A percentile compares a stretch with the other conserved stretches of the same genome.
Evolutionary conservation across 371 early-diverging fungal genomes (phyloP).

Genomic region (Nematocida sp.): DNA sequence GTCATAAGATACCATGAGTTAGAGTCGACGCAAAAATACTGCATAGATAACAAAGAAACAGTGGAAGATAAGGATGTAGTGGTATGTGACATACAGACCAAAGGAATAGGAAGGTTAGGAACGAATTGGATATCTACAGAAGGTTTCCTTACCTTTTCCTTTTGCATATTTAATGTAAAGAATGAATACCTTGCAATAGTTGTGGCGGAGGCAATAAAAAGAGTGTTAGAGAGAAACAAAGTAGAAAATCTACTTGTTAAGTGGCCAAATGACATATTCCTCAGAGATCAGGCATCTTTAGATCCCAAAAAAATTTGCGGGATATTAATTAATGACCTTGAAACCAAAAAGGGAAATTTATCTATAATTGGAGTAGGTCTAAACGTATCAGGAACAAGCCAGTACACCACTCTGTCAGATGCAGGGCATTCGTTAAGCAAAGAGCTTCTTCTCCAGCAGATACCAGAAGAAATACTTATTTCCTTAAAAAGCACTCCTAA

Average conservation of each 20-base stretch:
- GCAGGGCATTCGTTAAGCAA: not conserved
- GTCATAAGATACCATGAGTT: not conserved
- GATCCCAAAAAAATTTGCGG: slow-evolving; percentile 18
- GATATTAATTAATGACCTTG: slow-evolving; percentile 17
- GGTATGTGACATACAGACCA: slow-evolving; percentile 11
- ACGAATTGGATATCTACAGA: slow-evolving; percentile 35
- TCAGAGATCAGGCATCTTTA: not conserved
- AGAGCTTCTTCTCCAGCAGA: not conserved
- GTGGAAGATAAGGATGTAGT: not conserved
- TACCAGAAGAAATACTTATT: slow-evolving; percentile 2
- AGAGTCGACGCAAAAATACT: slow-evolving; percentile 33
- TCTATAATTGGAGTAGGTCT: slow-evolving; percentile 45
- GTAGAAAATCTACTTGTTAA: slow-evolving; percentile 1
- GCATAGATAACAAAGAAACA: slow-evolving; percentile 2
- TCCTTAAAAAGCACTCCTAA: not conserved
- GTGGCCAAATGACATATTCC: slow-evolving; percentile 49
- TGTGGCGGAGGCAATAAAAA: slow-evolving; percentile 1
- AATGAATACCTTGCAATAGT: not conserved
- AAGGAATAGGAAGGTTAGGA: slow-evolving; percentile 27
- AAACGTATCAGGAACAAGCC: slow-evolving; percentile 1
- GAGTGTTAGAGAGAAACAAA: not conserved
- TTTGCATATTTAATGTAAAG: not conserved
- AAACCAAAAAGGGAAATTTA: not conserved
- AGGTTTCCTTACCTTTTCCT: slow-evolving; percentile 25
- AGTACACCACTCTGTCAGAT: slow-evolving; percentile 3